Evolutionary conservation across 352 stramenopile species (phyloP).

Genomic region (Peronospora farinosa): DNA sequence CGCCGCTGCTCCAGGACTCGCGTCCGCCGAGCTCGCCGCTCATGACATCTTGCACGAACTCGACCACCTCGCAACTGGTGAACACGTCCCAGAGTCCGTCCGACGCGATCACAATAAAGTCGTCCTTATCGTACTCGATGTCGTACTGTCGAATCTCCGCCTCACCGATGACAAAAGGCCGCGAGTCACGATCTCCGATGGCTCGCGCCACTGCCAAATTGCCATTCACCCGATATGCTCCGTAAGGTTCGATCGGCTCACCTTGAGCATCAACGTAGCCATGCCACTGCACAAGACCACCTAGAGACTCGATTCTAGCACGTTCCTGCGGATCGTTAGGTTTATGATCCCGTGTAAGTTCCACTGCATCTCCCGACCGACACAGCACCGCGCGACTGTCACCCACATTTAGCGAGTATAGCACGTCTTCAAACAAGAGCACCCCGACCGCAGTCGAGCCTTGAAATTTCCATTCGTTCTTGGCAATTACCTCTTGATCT

Average conservation of each 20-base stretch:
- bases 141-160: slow-evolving; percentile 76
- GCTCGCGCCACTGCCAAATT: slow-evolving; percentile 88
- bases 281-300: slow-evolving; percentile 87
- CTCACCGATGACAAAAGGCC: slow-evolving; percentile 80
- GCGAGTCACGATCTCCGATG: slow-evolving; percentile 85
- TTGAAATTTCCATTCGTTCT: slow-evolving; percentile 73
- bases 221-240: slow-evolving; percentile 89
- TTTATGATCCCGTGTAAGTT: slow-evolving; percentile 87
- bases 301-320: slow-evolving; percentile 65
- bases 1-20: slow-evolving; percentile 74
- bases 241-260: slow-evolving; percentile 84
- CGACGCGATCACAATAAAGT: slow-evolving; percentile 91
- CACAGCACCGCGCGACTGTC: slow-evolving; percentile 93
- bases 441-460: slow-evolving; percentile 72
- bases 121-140: slow-evolving; percentile 70
- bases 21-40: slow-evolving; percentile 72
- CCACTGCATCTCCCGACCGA: slow-evolving; percentile 57
- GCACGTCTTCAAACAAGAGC: slow-evolving; percentile 65
- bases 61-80: slow-evolving; percentile 85
- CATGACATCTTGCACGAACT: slow-evolving; percentile 88
- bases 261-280: slow-evolving; percentile 80
- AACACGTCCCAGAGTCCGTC: slow-evolving; percentile 94
- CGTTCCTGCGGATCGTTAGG: slow-evolving; percentile 79
- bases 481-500: slow-evolving; percentile 51
- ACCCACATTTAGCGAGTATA: slow-evolving; percentile 90